Conservation (phyloP, 345 rosid genomes). For the Gossypioides kirkii region DNA sequence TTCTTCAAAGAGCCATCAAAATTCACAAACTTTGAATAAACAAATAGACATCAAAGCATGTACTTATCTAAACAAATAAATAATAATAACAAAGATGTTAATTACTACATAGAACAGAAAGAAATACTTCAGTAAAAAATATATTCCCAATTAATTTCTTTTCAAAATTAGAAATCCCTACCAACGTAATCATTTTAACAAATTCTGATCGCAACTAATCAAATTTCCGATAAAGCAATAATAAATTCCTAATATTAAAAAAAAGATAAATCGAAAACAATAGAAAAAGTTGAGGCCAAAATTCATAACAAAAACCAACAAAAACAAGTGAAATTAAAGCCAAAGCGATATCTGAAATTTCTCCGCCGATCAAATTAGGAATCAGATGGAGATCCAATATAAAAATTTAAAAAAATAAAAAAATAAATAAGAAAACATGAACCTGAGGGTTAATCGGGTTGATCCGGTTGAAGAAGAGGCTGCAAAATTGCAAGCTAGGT, state of each 20-base stretch:
- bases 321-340: neutral
- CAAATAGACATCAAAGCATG: neutral
- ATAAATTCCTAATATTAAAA: neutral
- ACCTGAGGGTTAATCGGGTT: neutral
- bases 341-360: neutral
- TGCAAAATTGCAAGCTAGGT: neutral
- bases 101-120: neutral
- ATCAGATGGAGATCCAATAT: neutral
- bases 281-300: neutral
- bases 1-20: slow-evolving; percentile 10
- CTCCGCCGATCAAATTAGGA: neutral
- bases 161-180: neutral
- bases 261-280: neutral
- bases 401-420: neutral
- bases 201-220: neutral
- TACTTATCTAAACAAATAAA: neutral
- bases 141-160: neutral
- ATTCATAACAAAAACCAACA: neutral
- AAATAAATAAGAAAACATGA: neutral
- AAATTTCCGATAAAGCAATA: neutral
- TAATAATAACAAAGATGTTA: neutral
- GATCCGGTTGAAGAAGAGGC: neutral
- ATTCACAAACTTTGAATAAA: neutral
- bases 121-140: too few relatives aligned
- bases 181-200: neutral